Base-by-base conservation (phyloP, 805 yeast species). In the Candida schatavii region DNA sequence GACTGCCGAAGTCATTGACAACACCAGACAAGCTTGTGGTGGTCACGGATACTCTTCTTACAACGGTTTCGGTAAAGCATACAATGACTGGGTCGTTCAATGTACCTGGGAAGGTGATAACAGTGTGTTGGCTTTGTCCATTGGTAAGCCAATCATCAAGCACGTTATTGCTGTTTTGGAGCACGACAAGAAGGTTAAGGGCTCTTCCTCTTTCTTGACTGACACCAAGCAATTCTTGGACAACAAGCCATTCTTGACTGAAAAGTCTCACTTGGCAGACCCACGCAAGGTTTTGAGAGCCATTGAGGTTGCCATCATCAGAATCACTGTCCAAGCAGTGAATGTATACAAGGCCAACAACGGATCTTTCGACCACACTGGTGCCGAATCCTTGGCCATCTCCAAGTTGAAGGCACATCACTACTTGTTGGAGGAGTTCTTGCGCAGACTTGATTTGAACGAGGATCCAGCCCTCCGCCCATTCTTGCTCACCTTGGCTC, bases 21-120 rank as follows among this genome's bases (percentile, higher is more conserved):
- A 70, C 51, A 44, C 63, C 29, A 63, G 75, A 54, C 75, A 70
- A 54, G 59, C 74, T 20, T 70, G 75, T 56, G 75, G 75, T 53
- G 75, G 75, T 40, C 74, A 65, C 50, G 75, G 75, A 45, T 70
- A 70, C 61, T 66, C 72, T 30, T 49, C 68, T 28, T 70, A 70
- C 59, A 61, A 60, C 46, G 75, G 74, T 19, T 70, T 70, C 42
- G 75, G 74, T 41, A 70, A 68, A 54, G 61, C 70, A 32, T 66
- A 60, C 45, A 68, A 64, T 35, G 75, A 70, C 44, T 70, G 74
- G 74, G 74, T 64, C 30, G 75, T 70, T 32, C 74, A 68, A 56
- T 67, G 74, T 56, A 70, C 75, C 23, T 70, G 75, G 75, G 75
- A 70, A 56, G 75, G 75, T 55, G 75, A 70, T 51, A 70, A 70